Percentiles rank a stretch among this genome's conserved stretches.
phyloP scores from a whole-genome alignment of 1,139 yeast species.

The Candida smagusa region DNA sequence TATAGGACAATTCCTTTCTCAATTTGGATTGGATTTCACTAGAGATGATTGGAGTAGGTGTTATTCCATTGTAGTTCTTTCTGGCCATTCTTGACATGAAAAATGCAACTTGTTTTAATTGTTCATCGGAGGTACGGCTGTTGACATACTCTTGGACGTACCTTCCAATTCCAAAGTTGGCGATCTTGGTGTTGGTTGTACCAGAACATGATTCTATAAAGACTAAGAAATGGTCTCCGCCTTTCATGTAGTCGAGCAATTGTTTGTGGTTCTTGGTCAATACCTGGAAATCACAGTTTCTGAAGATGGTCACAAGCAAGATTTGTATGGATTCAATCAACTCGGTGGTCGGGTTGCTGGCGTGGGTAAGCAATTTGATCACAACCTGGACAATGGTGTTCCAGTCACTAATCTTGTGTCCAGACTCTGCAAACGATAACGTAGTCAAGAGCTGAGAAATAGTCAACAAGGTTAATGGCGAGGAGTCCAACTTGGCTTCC shows the following conservation, averaged over 20 bases:
- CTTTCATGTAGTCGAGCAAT: slow-evolving; percentile 37
- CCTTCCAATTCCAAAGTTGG: slow-evolving; percentile 43
- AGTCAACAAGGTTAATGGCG: slow-evolving; percentile 15
- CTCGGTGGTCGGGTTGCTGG: slow-evolving; percentile 4
- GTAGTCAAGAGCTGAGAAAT: slow-evolving; percentile 35
- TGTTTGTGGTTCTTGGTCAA: slow-evolving; percentile 47
- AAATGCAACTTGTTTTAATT: slow-evolving; percentile 34
- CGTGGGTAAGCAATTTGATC: slow-evolving; percentile 1
- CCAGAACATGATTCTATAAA: slow-evolving; percentile 49
- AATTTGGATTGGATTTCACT: slow-evolving; percentile 10
- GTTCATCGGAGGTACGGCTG: slow-evolving; percentile 27
- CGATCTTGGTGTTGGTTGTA: slow-evolving; percentile 42
- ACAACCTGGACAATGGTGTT: slow-evolving; percentile 4
- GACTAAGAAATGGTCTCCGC: slow-evolving; percentile 40
- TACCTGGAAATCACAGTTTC: slow-evolving; percentile 56
- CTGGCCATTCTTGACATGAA: slow-evolving; percentile 35
- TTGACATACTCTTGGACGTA: slow-evolving; percentile 51
- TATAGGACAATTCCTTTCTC: slow-evolving; percentile 11
- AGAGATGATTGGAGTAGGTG: slow-evolving; percentile 14
- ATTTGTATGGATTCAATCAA: slow-evolving; percentile 32
- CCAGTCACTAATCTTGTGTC: slow-evolving; percentile 57
- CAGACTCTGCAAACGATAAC: slow-evolving; percentile 64
- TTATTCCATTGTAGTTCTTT: slow-evolving; percentile 10
- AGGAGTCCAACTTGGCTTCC: slow-evolving; percentile 11
- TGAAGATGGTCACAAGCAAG: slow-evolving; percentile 46